Percentiles rank a stretch among this genome's conserved stretches.
Evolutionary conservation across 2,329 filamentous ascomycete genomes (phyloP).

Genomic region (Claviceps capensis): DNA sequence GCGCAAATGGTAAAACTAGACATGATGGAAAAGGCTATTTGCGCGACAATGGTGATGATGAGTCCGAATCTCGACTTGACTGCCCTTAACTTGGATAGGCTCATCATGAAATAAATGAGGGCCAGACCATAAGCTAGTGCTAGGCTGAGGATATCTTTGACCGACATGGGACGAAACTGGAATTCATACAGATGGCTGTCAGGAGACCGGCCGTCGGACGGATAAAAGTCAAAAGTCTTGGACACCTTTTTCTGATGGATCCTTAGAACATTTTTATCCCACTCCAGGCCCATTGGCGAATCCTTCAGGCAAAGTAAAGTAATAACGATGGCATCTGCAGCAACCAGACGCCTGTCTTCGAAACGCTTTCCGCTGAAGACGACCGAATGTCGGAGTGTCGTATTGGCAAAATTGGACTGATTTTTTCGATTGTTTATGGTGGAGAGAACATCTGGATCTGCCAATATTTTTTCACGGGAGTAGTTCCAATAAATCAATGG

Average conservation of each 20-base stretch:
- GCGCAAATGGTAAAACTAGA: slow-evolving; percentile 72
- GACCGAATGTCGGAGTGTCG: slow-evolving; percentile 63
- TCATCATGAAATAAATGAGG: slow-evolving; percentile 50
- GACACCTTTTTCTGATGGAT: slow-evolving; percentile 37
- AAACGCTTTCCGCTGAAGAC: slow-evolving; percentile 75
- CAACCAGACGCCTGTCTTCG: slow-evolving; percentile 49
- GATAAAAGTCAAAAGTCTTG: slow-evolving; percentile 52
- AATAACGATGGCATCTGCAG: slow-evolving; percentile 66
- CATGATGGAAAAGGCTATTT: slow-evolving; percentile 59
- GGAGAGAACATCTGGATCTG: slow-evolving; percentile 47
- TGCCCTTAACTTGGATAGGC: slow-evolving; percentile 54
- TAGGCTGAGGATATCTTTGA: slow-evolving; percentile 49
- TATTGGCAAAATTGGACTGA: slow-evolving; percentile 53
- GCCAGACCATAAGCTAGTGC: slow-evolving; percentile 51
- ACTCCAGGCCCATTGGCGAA: slow-evolving; percentile 49
- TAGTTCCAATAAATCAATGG: slow-evolving; percentile 71
- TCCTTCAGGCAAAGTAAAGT: slow-evolving; percentile 57
- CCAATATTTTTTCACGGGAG: slow-evolving; percentile 40
- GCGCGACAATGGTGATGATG: slow-evolving; percentile 54
- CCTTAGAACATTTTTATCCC: slow-evolving; percentile 45
- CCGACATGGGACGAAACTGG: slow-evolving; percentile 60
- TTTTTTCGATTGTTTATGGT: slow-evolving; percentile 56
- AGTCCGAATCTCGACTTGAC: slow-evolving; percentile 65
- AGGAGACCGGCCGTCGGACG: slow-evolving; percentile 37
- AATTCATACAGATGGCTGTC: slow-evolving; percentile 61